phyloP scores from a whole-genome alignment of 2,329 filamentous ascomycete genomes.

The Colletotrichum tropicicola region DNA sequence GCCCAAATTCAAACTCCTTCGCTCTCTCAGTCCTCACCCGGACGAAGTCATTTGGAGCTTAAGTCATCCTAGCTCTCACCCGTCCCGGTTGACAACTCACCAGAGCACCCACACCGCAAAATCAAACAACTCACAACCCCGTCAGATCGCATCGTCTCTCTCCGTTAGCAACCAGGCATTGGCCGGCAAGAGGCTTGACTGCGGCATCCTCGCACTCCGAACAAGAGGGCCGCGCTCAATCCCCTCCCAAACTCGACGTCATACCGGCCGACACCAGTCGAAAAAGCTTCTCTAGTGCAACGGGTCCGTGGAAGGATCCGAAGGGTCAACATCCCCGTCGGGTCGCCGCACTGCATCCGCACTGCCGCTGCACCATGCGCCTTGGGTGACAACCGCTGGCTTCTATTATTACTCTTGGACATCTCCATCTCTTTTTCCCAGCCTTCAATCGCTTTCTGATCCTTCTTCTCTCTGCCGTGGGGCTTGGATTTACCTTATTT shows the following conservation, averaged over 20 bases:
- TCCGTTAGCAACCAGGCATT: constrained; percentile 13
- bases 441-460: neutral
- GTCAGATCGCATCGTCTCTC: constrained; percentile 6
- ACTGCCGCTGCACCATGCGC: constrained; percentile 14
- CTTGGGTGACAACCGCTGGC: neutral
- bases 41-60: constrained; percentile 1
- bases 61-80: neutral
- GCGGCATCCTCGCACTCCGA: constrained; percentile 6
- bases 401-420: constrained; percentile 20
- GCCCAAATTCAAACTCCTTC: neutral
- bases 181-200: neutral
- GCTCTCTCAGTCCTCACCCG: neutral
- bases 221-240: constrained; percentile 7
- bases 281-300: constrained; percentile 22
- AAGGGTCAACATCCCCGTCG: constrained; percentile 10
- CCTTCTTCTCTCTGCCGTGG: neutral
- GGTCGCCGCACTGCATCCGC: constrained; percentile 3
- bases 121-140: neutral
- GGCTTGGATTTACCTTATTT: constrained; percentile 1
- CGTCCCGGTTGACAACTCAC: neutral
- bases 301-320: constrained; percentile 18
- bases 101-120: neutral
- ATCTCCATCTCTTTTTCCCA: neutral
- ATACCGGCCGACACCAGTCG: constrained; percentile 16
- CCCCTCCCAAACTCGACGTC: constrained; percentile 11